Conservation (phyloP, 441 rosid species). For the Pelargonium citronellum region DNA sequence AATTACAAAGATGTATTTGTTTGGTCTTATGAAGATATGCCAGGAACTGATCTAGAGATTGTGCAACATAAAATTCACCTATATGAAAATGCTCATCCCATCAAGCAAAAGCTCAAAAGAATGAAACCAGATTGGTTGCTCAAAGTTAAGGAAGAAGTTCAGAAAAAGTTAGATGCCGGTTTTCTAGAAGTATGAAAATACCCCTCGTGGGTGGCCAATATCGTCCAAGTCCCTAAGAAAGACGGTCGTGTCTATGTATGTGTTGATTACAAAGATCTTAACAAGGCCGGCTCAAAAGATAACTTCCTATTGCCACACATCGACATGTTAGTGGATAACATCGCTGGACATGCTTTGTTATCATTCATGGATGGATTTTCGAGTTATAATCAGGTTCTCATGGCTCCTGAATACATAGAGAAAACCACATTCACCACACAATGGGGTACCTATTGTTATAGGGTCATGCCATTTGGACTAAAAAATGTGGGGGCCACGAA, state of each 20-base stretch:
- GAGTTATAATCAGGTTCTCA: constrained; percentile 1
- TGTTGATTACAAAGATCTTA: background rate
- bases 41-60: too few species aligned
- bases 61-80: too few species aligned
- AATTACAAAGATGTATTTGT: too few species aligned
- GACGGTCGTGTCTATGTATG: background rate
- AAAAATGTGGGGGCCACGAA: constrained; percentile 4
- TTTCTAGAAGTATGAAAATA: background rate
- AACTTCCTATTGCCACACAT: background rate
- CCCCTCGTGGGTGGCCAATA: background rate
- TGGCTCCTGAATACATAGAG: background rate
- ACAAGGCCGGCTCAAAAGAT: background rate
- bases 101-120: background rate
- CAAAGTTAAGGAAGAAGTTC: background rate
- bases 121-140: constrained; percentile 8
- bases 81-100: too few species aligned
- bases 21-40: too few species aligned
- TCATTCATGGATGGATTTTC: background rate
- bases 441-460: background rate
- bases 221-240: background rate
- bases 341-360: background rate
- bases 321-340: background rate
- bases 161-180: background rate
- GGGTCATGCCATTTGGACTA: constrained; percentile 4
- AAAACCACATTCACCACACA: background rate